Evolutionary conservation across 257 asterid genomes (phyloP).

Genomic region (Leonotis leonurus): DNA sequence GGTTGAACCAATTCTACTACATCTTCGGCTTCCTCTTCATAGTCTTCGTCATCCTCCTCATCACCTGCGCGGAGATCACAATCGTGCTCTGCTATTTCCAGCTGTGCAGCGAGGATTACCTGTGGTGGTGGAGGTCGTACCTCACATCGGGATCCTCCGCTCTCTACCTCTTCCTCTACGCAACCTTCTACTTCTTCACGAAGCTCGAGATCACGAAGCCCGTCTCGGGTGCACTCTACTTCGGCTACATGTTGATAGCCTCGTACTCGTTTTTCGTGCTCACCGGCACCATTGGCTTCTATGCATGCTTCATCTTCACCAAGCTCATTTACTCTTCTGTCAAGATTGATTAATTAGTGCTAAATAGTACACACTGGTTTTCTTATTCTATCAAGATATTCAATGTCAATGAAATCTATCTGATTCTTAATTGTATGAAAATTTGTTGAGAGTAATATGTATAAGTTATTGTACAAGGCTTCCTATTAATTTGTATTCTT

Average conservation of each 20-base stretch:
- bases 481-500: slow-evolving; percentile 12
- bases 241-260: slow-evolving; percentile 74
- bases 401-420: not conserved
- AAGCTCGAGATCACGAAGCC: slow-evolving; percentile 74
- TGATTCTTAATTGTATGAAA: not conserved
- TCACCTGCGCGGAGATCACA: slow-evolving; percentile 75
- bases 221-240: slow-evolving; percentile 61
- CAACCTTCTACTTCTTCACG: slow-evolving; percentile 74
- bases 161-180: slow-evolving; percentile 66
- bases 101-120: slow-evolving; percentile 67
- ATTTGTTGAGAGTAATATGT: not conserved
- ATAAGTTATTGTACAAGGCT: not conserved
- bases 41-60: slow-evolving; percentile 57
- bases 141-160: slow-evolving; percentile 70
- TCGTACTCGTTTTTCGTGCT: slow-evolving; percentile 64
- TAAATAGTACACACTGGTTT: too few relatives aligned
- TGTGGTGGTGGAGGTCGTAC: slow-evolving; percentile 87
- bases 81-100: slow-evolving; percentile 82
- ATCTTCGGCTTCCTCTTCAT: slow-evolving; percentile 80
- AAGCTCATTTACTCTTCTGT: slow-evolving; percentile 76
- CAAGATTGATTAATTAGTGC: slow-evolving; percentile 74
- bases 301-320: slow-evolving; percentile 73
- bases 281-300: slow-evolving; percentile 72
- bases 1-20: slow-evolving; percentile 86
- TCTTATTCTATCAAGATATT: too few relatives aligned